Percentiles rank a stretch among this genome's conserved stretches.
Evolutionary conservation across 805 yeast genomes (phyloP).

Genomic region (Barnettozyma pratensis): DNA sequence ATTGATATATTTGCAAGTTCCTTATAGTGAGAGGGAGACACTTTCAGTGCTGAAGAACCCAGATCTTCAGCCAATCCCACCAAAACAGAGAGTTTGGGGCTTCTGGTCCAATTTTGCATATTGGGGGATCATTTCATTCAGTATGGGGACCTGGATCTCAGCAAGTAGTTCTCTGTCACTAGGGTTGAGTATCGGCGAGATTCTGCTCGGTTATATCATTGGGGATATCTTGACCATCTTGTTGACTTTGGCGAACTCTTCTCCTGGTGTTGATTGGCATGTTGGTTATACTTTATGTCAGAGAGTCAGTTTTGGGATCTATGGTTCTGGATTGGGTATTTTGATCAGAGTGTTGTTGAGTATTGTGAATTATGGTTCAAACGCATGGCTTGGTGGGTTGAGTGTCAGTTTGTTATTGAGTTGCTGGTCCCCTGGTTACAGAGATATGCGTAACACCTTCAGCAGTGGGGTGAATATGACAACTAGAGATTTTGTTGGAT

Average conservation of each 20-base stretch:
- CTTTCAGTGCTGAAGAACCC: constrained; percentile 8
- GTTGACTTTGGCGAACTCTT: constrained; percentile 41
- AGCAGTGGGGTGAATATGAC: constrained; percentile 28
- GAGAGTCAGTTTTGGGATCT: constrained; percentile 42
- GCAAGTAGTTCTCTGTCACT: constrained; percentile 39
- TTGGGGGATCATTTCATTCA: constrained; percentile 41
- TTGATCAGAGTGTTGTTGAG: constrained; percentile 37
- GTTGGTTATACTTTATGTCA: constrained; percentile 43
- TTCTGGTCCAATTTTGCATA: constrained; percentile 36
- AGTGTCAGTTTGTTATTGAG: constrained; percentile 34
- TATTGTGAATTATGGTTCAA: constrained; percentile 43
- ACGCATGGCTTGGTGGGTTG: constrained; percentile 41
- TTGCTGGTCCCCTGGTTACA: constrained; percentile 35
- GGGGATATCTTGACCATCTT: constrained; percentile 41
- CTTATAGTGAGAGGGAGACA: constrained; percentile 6
- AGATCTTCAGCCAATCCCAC: constrained; percentile 14
- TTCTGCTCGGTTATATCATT: constrained; percentile 37
- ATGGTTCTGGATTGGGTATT: constrained; percentile 39
- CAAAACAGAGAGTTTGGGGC: constrained; percentile 32
- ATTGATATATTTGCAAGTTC: constrained; percentile 2
- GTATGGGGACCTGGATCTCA: constrained; percentile 41
- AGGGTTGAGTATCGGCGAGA: constrained; percentile 41
- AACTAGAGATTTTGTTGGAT: constrained; percentile 25
- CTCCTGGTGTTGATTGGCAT: constrained; percentile 45
- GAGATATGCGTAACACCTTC: constrained; percentile 29